Percentiles rank a stretch among this genome's conserved stretches.
Conservation (phyloP, 768 basidiomycete genomes). For the Russula griseocarnosa region DNA sequence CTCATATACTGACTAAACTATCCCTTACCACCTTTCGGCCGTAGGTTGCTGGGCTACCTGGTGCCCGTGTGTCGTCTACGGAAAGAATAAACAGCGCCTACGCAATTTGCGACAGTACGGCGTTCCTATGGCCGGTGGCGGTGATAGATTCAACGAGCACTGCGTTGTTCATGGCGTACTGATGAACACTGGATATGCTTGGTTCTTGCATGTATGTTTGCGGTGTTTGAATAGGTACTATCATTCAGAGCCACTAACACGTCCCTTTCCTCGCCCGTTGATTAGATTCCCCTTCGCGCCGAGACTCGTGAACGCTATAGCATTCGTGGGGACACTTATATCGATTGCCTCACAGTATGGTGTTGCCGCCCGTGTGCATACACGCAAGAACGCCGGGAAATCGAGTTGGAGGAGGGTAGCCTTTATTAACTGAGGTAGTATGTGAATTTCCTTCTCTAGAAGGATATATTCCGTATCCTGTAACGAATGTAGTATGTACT, state of each 20-base stretch:
- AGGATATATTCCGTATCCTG: neutral
- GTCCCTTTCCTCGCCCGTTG: neutral
- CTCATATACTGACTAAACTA: neutral
- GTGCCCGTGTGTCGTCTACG: constrained; percentile 43
- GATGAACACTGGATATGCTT: neutral
- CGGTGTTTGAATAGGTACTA: neutral
- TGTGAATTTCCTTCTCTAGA: neutral
- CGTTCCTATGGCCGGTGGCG: constrained; percentile 31
- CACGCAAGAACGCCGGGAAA: constrained; percentile 10
- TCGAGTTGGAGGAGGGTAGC: constrained; percentile 11
- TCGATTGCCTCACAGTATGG: neutral
- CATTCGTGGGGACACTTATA: neutral
- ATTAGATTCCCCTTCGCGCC: neutral
- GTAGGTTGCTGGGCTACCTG: constrained; percentile 39
- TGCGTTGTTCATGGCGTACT: neutral
- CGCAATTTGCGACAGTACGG: constrained; percentile 39
- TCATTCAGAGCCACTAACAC: neutral
- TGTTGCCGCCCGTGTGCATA: neutral
- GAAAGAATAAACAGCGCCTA: constrained; percentile 40
- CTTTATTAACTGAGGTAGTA: too few species aligned
- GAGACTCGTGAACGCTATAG: neutral
- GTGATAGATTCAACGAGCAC: neutral
- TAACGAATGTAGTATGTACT: neutral
- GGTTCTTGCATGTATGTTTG: neutral
- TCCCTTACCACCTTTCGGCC: too few species aligned